These are phyloP conservation scores for Dendrobium chrysotoxum DNA, from an alignment of 106 monocot species.

Conservation along the genomic window DNA sequence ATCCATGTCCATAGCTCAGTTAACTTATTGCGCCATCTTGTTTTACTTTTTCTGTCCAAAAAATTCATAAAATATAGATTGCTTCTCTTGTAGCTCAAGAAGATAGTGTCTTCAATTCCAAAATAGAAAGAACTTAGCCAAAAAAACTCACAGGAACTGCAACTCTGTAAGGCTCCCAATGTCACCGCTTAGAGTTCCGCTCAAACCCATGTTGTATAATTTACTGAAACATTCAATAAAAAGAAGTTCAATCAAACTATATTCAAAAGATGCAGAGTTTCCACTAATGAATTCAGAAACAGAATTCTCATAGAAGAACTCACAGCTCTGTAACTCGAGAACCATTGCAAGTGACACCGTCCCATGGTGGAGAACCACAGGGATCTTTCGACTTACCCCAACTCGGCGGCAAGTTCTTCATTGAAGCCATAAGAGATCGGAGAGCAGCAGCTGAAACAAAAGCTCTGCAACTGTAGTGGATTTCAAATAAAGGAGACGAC, in stretches of 20 bases:
- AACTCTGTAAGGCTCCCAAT: conserved; percentile 27
- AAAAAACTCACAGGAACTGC: conserved; percentile 23
- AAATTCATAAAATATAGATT: too few relatives aligned
- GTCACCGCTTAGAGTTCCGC: conserved; percentile 32
- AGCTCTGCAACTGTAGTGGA: not conserved
- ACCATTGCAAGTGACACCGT: conserved; percentile 26
- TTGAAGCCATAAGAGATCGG: conserved; percentile 16
- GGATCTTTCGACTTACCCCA: conserved; percentile 35
- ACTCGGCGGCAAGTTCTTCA: conserved; percentile 35
- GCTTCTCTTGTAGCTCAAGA: too few relatives aligned
- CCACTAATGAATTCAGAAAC: not conserved
- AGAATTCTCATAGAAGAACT: not conserved
- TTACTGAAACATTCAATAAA: conserved; percentile 13
- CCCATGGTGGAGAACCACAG: conserved; percentile 31
- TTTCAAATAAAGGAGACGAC: not conserved
- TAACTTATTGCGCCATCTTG: too few relatives aligned
- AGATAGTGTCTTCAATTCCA: too few relatives aligned
- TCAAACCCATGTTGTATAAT: conserved; percentile 31
- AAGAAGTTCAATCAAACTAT: not conserved
- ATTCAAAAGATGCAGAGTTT: not conserved
- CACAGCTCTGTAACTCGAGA: conserved; percentile 34
- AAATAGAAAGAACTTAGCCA: too few relatives aligned
- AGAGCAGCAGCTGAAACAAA: conserved; percentile 31
- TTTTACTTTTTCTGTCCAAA: too few relatives aligned
- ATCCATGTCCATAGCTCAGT: too few relatives aligned